These are phyloP conservation scores for Claviceps sp. DNA, from an alignment of 2,329 filamentous ascomycete genomes.

Conservation along the genomic window DNA sequence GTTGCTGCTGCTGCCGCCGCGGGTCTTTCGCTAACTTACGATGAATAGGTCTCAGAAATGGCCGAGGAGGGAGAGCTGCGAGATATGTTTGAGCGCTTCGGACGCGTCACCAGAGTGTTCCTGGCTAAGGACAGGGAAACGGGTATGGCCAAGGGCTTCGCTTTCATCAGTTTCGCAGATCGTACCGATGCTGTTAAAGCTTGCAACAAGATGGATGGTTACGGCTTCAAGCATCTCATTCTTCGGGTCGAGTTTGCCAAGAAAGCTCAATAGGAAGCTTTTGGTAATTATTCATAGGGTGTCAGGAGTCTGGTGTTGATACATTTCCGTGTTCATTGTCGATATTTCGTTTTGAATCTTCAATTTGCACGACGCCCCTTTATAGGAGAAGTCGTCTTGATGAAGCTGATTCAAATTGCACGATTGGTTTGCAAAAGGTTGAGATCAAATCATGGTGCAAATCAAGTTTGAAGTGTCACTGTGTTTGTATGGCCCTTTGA, in stretches of 20 bases:
- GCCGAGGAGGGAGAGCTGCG: constrained; percentile 91
- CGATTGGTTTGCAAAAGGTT: background rate
- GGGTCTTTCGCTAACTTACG: constrained; percentile 12
- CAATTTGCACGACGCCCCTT: background rate
- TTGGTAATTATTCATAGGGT: constrained; percentile 4
- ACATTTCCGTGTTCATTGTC: background rate
- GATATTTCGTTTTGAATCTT: background rate
- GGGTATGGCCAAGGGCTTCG: constrained; percentile 92
- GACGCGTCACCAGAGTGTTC: constrained; percentile 93
- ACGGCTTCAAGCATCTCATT: constrained; percentile 77
- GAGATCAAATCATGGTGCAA: background rate
- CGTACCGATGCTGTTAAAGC: constrained; percentile 80
- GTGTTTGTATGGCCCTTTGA: background rate
- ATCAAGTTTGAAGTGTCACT: background rate
- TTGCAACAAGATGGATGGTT: constrained; percentile 96
- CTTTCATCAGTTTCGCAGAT: constrained; percentile 95
- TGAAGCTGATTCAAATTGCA: background rate
- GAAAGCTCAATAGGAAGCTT: constrained; percentile 36
- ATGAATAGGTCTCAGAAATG: constrained; percentile 73
- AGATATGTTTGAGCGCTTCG: constrained; percentile 96
- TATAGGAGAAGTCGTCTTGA: background rate
- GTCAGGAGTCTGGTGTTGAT: constrained; percentile 3
- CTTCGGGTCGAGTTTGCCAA: constrained; percentile 81
- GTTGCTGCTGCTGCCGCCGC: no score
- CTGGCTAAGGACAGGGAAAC: constrained; percentile 96